These are phyloP conservation scores for Apiotrichum siamense DNA, from an alignment of 1,284 basidiomycete genomes.

Conservation along the genomic window DNA sequence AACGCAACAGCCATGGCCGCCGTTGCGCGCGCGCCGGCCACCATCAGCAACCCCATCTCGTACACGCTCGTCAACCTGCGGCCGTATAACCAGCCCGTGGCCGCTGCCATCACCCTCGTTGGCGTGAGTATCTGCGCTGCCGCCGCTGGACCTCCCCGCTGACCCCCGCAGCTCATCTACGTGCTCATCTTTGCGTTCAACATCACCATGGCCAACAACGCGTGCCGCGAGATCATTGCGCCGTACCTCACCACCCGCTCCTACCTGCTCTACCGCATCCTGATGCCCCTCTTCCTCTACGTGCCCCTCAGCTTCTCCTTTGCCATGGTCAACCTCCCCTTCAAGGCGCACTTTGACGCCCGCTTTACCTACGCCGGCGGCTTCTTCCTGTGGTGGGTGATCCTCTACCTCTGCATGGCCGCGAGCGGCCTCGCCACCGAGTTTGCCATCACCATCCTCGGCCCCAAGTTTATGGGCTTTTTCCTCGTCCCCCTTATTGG, in stretches of 20 bases:
- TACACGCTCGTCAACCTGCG: constrained; percentile 56
- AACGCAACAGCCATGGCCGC: constrained; percentile 51
- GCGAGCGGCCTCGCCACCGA: constrained; percentile 57
- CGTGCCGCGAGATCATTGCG: constrained; percentile 47
- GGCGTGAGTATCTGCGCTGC: constrained; percentile 32
- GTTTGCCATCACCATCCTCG: constrained; percentile 42
- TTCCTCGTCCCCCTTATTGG: constrained; percentile 50
- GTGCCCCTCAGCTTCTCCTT: constrained; percentile 61
- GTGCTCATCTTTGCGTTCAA: constrained; percentile 53
- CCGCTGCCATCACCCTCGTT: constrained; percentile 65
- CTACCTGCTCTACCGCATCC: constrained; percentile 56
- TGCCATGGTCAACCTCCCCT: constrained; percentile 58
- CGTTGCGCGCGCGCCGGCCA: constrained; percentile 56
- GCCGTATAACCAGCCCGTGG: constrained; percentile 62
- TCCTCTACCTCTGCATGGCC: constrained; percentile 54
- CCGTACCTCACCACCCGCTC: constrained; percentile 54
- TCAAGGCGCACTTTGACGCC: constrained; percentile 52
- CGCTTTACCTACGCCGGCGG: constrained; percentile 52
- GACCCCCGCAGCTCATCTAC: constrained; percentile 51
- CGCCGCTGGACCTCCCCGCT: too few species aligned
- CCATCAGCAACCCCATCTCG: constrained; percentile 54
- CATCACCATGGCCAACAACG: constrained; percentile 49
- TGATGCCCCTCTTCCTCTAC: constrained; percentile 56
- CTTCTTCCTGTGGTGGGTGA: constrained; percentile 70
- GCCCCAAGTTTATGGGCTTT: constrained; percentile 42